Conservation (phyloP, 225 moss, liverwort and hornwort species). For the Takakia lepidozioides region DNA sequence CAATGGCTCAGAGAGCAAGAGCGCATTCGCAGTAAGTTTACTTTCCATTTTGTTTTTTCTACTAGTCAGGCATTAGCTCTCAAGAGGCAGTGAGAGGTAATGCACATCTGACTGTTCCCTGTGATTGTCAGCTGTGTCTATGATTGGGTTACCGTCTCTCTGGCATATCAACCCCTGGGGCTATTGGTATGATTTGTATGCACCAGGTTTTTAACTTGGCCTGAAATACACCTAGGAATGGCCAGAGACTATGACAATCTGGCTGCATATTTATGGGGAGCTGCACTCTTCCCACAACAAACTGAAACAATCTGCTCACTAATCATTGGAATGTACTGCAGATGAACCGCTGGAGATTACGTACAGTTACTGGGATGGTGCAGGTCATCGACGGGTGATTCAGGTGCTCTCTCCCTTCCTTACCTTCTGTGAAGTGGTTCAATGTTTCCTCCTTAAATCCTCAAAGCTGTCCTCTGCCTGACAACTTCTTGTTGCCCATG, state of each 20-base stretch:
- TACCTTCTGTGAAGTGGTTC: neutral
- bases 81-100: neutral
- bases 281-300: too few relatives aligned
- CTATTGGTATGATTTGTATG: too few relatives aligned
- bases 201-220: too few relatives aligned
- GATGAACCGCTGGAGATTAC: conserved; percentile 99
- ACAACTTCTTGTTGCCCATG: too few relatives aligned
- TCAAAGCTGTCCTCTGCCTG: too few relatives aligned
- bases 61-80: neutral
- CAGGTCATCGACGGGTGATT: conserved; percentile 96
- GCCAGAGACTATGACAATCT: too few relatives aligned
- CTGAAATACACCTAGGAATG: too few relatives aligned
- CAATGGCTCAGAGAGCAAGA: conserved; percentile 92
- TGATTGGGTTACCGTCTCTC: neutral
- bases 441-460: neutral
- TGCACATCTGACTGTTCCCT: neutral
- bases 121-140: neutral
- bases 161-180: too few relatives aligned
- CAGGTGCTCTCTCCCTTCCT: conserved; percentile 42
- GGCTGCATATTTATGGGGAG: too few relatives aligned
- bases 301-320: too few relatives aligned
- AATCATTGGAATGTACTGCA: too few relatives aligned
- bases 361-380: conserved; percentile 99
- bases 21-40: conserved; percentile 68
- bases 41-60: neutral